These are phyloP conservation scores for Potentilla sterilis DNA, from an alignment of 306 rosid genomes.

Conservation along the genomic window DNA sequence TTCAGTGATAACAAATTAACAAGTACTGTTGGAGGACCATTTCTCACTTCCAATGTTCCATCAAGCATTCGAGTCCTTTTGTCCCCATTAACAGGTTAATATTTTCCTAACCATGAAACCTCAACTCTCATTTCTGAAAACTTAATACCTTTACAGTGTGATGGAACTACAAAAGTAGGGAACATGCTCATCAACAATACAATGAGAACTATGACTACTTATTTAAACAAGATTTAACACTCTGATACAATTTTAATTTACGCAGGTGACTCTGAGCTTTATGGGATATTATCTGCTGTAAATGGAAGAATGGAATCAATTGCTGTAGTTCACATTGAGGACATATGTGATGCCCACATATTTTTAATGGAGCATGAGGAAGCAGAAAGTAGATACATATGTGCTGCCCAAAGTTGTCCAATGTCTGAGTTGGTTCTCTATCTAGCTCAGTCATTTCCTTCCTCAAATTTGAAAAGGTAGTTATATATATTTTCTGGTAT, in stretches of 20 bases:
- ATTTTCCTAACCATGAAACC: not conserved
- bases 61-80: slow-evolving; percentile 62
- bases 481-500: not conserved
- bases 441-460: slow-evolving; percentile 45
- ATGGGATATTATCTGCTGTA: slow-evolving; percentile 56
- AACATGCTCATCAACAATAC: not conserved
- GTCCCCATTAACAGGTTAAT: slow-evolving; percentile 64
- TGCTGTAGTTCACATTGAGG: slow-evolving; percentile 67
- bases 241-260: not conserved
- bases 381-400: slow-evolving; percentile 64
- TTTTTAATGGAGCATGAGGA: slow-evolving; percentile 66
- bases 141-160: not conserved
- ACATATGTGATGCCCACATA: slow-evolving; percentile 75
- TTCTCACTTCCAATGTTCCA: slow-evolving; percentile 60
- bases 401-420: slow-evolving; percentile 48
- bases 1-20: slow-evolving; percentile 63
- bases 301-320: slow-evolving; percentile 81
- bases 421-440: slow-evolving; percentile 41
- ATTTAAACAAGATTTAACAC: not conserved
- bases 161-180: not conserved
- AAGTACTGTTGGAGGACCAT: slow-evolving; percentile 74
- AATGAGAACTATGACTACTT: not conserved
- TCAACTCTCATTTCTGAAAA: not conserved
- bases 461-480: slow-evolving; percentile 37
- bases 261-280: slow-evolving; percentile 50